Evolutionary conservation across 371 early-diverging fungal genomes (phyloP).

Genomic region (Lichtheimia ramosa): DNA sequence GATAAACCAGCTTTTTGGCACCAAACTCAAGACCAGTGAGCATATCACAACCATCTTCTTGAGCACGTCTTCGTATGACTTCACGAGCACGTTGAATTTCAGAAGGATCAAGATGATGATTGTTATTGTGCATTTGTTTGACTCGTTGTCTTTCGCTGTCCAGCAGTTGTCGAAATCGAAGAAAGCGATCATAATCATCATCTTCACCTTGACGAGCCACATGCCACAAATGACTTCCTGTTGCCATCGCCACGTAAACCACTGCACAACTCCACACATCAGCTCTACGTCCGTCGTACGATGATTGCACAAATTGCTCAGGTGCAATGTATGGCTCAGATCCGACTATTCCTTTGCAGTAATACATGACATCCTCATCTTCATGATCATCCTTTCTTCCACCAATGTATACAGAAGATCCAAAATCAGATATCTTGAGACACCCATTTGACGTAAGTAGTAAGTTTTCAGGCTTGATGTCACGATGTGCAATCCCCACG

Average conservation of each 20-base stretch:
- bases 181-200: conserved; percentile 32
- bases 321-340: conserved; percentile 61
- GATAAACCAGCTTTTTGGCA: conserved; percentile 47
- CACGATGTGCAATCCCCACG: conserved; percentile 73
- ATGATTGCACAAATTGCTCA: conserved; percentile 37
- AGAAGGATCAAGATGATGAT: conserved; percentile 53
- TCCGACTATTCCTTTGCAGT: conserved; percentile 43
- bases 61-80: conserved; percentile 29
- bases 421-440: conserved; percentile 92
- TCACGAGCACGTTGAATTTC: conserved; percentile 36
- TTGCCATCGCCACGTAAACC: conserved; percentile 44
- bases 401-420: conserved; percentile 82
- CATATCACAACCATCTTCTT: conserved; percentile 34
- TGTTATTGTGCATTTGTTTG: background rate
- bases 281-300: conserved; percentile 44
- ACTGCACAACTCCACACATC: conserved; percentile 58
- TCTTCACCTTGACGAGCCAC: conserved; percentile 41
- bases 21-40: conserved; percentile 46
- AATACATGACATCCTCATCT: conserved; percentile 2
- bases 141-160: conserved; percentile 38
- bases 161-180: conserved; percentile 34
- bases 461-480: conserved; percentile 84
- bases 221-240: conserved; percentile 46
- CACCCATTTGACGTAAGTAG: conserved; percentile 55
- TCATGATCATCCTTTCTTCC: conserved; percentile 19